phyloP scores from a whole-genome alignment of 768 basidiomycete species.

The Lentinula guzmanii region DNA sequence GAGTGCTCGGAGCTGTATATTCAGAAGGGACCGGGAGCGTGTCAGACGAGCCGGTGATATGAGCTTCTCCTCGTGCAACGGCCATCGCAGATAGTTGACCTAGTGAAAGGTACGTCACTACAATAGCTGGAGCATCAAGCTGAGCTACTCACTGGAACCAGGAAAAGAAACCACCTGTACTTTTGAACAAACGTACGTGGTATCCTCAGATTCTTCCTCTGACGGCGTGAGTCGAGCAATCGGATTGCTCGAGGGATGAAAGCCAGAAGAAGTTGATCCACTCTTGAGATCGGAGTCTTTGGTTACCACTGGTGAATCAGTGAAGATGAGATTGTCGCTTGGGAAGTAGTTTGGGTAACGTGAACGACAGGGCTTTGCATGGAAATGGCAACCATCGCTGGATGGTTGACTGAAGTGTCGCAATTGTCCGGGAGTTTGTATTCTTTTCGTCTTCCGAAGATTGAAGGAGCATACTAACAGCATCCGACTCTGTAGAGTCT shows the following conservation, averaged over 20 bases:
- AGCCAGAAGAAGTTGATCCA: not conserved
- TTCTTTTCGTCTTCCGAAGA: too few species aligned
- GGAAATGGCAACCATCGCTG: not conserved
- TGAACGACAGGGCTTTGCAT: not conserved
- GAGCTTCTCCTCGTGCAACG: too few species aligned
- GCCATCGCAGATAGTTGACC: too few species aligned
- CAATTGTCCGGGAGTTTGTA: too few species aligned
- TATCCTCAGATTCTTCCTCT: not conserved
- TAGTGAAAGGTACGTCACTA: too few species aligned
- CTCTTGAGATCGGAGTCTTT: not conserved
- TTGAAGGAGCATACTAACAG: too few species aligned
- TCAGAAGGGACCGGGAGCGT: too few species aligned
- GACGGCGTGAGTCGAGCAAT: too few species aligned
- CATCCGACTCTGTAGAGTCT: too few species aligned
- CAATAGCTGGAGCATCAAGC: not conserved
- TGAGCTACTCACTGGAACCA: not conserved
- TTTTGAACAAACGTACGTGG: not conserved
- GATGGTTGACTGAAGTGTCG: not conserved
- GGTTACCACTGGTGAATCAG: not conserved
- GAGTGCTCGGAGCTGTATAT: not conserved
- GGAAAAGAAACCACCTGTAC: not conserved
- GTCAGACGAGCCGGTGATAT: too few species aligned
- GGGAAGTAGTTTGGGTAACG: not conserved
- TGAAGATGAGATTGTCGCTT: not conserved
- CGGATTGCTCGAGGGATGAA: too few species aligned